phyloP scores from a whole-genome alignment of 306 rosid genomes.

The Ammopiptanthus mongolicus region DNA sequence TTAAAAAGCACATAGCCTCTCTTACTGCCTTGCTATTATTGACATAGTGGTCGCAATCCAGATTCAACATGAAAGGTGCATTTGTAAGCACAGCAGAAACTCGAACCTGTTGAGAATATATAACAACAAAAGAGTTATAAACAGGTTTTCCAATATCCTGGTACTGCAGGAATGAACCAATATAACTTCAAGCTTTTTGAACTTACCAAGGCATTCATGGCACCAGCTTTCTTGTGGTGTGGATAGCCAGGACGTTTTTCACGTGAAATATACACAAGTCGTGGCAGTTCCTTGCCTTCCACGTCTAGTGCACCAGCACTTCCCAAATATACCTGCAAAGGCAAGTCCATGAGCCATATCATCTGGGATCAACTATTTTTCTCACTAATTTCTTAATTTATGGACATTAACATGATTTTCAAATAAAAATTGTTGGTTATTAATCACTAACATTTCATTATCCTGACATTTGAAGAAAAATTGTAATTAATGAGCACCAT shows the following conservation, averaged over 20 bases:
- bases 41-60: slow-evolving; percentile 85
- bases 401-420: neutral
- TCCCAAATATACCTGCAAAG: slow-evolving; percentile 45
- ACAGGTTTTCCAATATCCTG: neutral
- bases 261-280: slow-evolving; percentile 79
- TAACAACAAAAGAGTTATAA: slow-evolving; percentile 7
- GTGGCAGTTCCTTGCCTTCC: slow-evolving; percentile 70
- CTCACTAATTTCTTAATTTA: neutral
- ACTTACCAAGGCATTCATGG: slow-evolving; percentile 88
- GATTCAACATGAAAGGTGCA: slow-evolving; percentile 89
- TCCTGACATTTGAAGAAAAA: neutral
- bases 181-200: neutral
- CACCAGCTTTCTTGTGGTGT: slow-evolving; percentile 95
- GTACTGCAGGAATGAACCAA: neutral
- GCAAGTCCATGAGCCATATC: neutral
- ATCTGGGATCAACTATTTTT: neutral
- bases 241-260: slow-evolving; percentile 89
- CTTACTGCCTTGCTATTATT: slow-evolving; percentile 84
- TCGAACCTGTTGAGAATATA: slow-evolving; percentile 34
- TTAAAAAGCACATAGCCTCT: slow-evolving; percentile 93
- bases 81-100: slow-evolving; percentile 83
- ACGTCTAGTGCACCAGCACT: slow-evolving; percentile 55
- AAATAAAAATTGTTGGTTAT: neutral
- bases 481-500: neutral
- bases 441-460: neutral